These are phyloP conservation scores for Diplodia corticola DNA, from an alignment of 2,329 filamentous ascomycete species.

Conservation along the genomic window DNA sequence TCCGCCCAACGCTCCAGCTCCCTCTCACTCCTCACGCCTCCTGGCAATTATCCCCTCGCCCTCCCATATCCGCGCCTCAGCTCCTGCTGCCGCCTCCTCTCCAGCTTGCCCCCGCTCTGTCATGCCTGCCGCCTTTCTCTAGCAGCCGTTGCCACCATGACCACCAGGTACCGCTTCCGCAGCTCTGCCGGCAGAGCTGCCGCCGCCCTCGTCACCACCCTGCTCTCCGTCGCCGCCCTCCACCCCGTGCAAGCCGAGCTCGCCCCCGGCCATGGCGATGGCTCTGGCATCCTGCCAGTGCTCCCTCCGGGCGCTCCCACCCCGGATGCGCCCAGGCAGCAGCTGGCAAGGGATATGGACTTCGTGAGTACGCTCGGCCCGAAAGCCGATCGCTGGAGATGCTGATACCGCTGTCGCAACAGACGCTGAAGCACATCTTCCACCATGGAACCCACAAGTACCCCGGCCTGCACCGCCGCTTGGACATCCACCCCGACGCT, in stretches of 20 bases:
- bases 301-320: slow-evolving; percentile 28
- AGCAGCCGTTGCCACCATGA: slow-evolving; percentile 27
- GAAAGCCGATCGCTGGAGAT: slow-evolving; percentile 26
- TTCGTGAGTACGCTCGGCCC: slow-evolving; percentile 22
- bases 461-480: slow-evolving; percentile 72
- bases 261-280: background rate
- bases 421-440: slow-evolving; percentile 80
- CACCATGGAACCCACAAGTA: slow-evolving; percentile 80
- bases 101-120: slow-evolving; percentile 27
- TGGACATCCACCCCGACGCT: slow-evolving; percentile 67
- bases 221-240: slow-evolving; percentile 59
- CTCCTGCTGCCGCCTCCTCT: background rate
- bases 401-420: slow-evolving; percentile 23
- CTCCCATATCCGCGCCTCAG: background rate
- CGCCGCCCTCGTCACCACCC: slow-evolving; percentile 63
- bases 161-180: slow-evolving; percentile 21
- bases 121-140: slow-evolving; percentile 31
- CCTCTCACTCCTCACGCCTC: background rate
- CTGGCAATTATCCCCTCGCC: background rate
- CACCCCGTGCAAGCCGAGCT: slow-evolving; percentile 6
- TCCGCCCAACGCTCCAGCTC: background rate
- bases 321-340: background rate
- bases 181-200: slow-evolving; percentile 22
- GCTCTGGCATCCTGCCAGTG: slow-evolving; percentile 26
- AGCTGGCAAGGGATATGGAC: slow-evolving; percentile 17